phyloP scores from a whole-genome alignment of 169 alveolate species.

The Besnoitia besnoiti region DNA sequence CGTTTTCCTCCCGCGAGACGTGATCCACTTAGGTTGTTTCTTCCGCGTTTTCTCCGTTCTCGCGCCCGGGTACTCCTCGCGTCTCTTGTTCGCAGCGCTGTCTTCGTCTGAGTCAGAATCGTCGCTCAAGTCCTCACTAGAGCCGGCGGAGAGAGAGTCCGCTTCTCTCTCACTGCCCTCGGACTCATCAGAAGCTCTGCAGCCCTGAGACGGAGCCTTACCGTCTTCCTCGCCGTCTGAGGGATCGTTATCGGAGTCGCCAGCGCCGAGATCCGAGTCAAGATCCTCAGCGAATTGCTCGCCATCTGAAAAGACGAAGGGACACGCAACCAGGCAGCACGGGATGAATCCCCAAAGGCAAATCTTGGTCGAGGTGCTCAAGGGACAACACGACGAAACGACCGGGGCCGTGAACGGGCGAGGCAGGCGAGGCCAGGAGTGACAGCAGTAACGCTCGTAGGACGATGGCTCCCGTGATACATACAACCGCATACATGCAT shows the following conservation, averaged over 20 bases:
- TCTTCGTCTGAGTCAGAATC: not conserved
- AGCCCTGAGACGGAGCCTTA: not conserved
- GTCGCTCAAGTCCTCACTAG: not conserved
- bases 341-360: not conserved
- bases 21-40: not conserved
- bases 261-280: not conserved
- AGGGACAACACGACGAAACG: no score
- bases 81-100: not conserved
- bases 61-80: not conserved
- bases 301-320: not conserved
- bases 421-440: no score
- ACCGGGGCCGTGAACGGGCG: no score
- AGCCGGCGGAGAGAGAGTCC: not conserved
- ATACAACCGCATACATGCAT: not conserved
- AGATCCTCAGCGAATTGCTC: not conserved
- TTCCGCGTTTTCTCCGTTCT: not conserved
- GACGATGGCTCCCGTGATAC: no score
- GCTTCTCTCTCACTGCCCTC: no score
- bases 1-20: not conserved
- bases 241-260: not conserved
- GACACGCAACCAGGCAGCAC: not conserved
- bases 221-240: not conserved
- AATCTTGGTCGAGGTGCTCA: no score
- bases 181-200: not conserved
- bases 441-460: no score